Evolutionary conservation across 257 asterid genomes (phyloP).

Genomic region (Solanum phureja): DNA sequence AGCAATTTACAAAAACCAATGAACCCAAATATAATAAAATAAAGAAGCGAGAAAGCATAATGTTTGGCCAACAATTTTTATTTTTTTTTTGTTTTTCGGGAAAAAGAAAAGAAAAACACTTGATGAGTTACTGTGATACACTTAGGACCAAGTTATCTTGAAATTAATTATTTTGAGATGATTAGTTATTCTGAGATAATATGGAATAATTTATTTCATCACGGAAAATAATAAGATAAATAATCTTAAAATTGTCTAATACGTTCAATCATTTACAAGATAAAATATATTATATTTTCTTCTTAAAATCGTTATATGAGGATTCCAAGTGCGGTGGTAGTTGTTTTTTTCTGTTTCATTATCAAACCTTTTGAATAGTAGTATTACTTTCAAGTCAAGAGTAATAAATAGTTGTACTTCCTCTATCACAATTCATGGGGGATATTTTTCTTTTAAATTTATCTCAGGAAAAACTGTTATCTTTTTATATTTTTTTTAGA

Average conservation of each 20-base stretch:
- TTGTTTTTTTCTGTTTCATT: background rate
- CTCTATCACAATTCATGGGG: background rate
- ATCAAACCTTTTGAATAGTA: background rate
- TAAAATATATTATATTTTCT: too few species aligned
- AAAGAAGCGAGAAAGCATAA: too few species aligned
- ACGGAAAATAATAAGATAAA: too few species aligned
- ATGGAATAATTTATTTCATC: too few species aligned
- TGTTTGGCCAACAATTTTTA: too few species aligned
- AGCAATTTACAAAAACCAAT: too few species aligned
- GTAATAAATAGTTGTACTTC: background rate
- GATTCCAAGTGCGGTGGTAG: background rate
- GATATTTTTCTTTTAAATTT: background rate
- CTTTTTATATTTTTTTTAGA: background rate
- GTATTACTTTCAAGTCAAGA: background rate
- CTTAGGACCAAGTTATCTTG: accelerated
- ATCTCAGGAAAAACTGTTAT: background rate
- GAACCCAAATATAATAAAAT: too few species aligned
- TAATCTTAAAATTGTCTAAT: too few species aligned
- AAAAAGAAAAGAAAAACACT: background rate
- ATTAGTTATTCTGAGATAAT: too few species aligned
- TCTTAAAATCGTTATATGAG: too few species aligned
- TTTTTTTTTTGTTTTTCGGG: background rate
- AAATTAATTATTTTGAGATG: too few species aligned
- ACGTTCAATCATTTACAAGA: accelerated
- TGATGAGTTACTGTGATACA: background rate